Conservation (phyloP, 176 grass and related monocot genomes). For the Triticum monococcum region DNA sequence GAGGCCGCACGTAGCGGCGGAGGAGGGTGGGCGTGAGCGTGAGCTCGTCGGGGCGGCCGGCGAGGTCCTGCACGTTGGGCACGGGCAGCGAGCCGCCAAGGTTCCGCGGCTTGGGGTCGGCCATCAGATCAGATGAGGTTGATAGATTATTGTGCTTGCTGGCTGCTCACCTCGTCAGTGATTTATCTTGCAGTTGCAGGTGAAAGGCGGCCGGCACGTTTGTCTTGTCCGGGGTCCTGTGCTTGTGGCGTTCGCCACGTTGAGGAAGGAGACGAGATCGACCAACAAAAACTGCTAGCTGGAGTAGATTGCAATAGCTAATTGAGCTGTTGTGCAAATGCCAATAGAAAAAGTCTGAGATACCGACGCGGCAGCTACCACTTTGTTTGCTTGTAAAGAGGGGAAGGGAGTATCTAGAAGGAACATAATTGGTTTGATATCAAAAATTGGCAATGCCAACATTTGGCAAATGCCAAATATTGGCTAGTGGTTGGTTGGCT, state of each 20-base stretch:
- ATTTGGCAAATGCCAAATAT: too few relatives aligned
- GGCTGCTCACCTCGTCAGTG: not conserved
- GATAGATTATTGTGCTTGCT: not conserved
- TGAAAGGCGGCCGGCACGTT: not conserved
- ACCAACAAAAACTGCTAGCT: not conserved
- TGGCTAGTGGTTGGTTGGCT: too few relatives aligned
- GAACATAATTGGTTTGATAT: too few relatives aligned
- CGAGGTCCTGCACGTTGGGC: slow-evolving; percentile 47
- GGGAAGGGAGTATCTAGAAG: too few relatives aligned
- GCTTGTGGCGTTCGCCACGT: not conserved
- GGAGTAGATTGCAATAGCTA: not conserved
- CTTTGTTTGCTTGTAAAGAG: too few relatives aligned
- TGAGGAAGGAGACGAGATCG: not conserved
- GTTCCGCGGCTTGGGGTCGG: not conserved
- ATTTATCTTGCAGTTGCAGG: not conserved
- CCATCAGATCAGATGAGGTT: not conserved
- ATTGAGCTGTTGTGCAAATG: not conserved
- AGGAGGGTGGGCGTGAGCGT: slow-evolving; percentile 14
- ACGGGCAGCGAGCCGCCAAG: slow-evolving; percentile 49
- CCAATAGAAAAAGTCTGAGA: not conserved
- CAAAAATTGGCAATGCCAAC: too few relatives aligned
- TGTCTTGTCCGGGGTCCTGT: not conserved
- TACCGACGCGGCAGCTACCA: not conserved
- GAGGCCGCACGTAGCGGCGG: slow-evolving; percentile 21
- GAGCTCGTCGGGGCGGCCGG: not conserved